Evolutionary conservation across 148 eudicot genomes (phyloP), one percentile per base, ranked within the genome.

Genomic region (Mesembryanthemum crystallinum): DNA sequence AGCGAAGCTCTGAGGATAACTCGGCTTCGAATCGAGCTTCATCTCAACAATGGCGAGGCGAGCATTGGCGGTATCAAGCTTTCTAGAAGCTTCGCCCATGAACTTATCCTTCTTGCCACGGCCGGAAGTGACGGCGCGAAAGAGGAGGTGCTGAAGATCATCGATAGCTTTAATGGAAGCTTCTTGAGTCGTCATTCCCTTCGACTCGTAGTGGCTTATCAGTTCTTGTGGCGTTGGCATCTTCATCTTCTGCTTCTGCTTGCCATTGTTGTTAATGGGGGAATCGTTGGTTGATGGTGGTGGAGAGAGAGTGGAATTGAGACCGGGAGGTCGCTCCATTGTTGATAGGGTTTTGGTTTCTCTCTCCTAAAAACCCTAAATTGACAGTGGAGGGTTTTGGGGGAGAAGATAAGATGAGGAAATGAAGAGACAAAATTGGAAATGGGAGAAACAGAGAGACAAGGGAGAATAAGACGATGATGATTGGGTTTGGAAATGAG

Each of bases 11-110:
- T 84, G 79, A 4, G 83, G 76, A 55, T 65, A 92, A 0, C 93
- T 88, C 8, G 95, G 97, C 59, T 92, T 92, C 4, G 90, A 77
- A 73, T 92, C 97, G 9, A 92, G 43, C 85, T 90, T 92, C 88
- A 74, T 81, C 15, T 92, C 93, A 1, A 92, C 43, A 23, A 80
- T 79, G 37, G 85, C 72, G 13, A 92, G 82, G 10, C 90, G 85
- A 14, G 83, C 61, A 69, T 89, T 88, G 7, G 81, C 76, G 3
- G 80, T 75, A 20, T 88, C 93, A 42, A 91, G 88, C 78, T 90
- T 90, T 35, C 80, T 85, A 17, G 85, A 79, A 64, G 82, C 66
- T 39, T 86, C 88, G 18, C 64, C 62, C 73, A 59, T 76, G 42
- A 73, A 42, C 6, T 73, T 81, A 25, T 60, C 73, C 60, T 67